Conservation (phyloP, 306 rosid genomes). For the Sicyos edulis region DNA sequence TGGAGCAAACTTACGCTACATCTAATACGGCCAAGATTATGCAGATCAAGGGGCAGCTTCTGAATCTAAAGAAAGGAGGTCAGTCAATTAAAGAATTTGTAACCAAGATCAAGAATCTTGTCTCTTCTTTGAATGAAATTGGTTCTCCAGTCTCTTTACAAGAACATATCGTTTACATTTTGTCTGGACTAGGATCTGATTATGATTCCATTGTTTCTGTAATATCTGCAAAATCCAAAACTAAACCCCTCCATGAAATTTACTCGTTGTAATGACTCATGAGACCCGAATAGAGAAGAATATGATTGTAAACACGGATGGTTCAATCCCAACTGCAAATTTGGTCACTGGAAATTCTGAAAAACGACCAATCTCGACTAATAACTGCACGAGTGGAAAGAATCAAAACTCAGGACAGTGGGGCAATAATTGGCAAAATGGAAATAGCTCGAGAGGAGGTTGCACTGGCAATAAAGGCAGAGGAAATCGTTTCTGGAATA, state of each 20-base stretch:
- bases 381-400: too few species aligned
- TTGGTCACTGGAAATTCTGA: too few species aligned
- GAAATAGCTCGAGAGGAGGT: too few species aligned
- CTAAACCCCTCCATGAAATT: neutral
- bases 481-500: neutral
- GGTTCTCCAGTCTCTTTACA: neutral
- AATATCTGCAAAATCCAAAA: too few species aligned
- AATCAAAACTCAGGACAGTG: too few species aligned
- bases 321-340: too few species aligned
- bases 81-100: neutral
- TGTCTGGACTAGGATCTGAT: neutral
- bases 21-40: neutral
- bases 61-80: too few species aligned
- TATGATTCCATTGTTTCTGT: neutral
- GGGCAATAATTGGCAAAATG: too few species aligned
- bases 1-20: neutral
- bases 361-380: too few species aligned
- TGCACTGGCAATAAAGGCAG: neutral
- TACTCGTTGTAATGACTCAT: neutral
- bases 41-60: neutral
- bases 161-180: neutral
- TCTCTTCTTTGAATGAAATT: too few species aligned
- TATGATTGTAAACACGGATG: too few species aligned
- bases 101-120: neutral
- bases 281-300: neutral